phyloP scores from a whole-genome alignment of 2,329 filamentous ascomycete genomes.

The Furcasterigmium sp. region DNA sequence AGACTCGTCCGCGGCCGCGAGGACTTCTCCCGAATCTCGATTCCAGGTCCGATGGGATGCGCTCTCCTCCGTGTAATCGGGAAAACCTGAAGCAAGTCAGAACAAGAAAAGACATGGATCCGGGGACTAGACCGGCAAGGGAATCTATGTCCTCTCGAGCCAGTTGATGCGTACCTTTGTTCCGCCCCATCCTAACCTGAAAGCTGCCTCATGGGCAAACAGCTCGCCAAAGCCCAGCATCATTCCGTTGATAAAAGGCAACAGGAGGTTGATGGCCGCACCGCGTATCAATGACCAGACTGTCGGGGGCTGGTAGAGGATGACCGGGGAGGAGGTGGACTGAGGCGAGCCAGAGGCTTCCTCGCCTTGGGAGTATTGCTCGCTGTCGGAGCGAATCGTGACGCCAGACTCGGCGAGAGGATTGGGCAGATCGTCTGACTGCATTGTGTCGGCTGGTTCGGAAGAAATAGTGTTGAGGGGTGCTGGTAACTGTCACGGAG shows the following conservation, averaged over 20 bases:
- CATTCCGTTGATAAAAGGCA: slow-evolving; percentile 95
- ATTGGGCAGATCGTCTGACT: slow-evolving; percentile 37
- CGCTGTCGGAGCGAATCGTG: slow-evolving; percentile 77
- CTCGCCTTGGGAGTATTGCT: slow-evolving; percentile 68
- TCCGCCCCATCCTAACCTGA: slow-evolving; percentile 84
- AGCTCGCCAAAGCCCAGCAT: slow-evolving; percentile 98
- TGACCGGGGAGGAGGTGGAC: slow-evolving; percentile 62
- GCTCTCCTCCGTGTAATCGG: slow-evolving; percentile 54
- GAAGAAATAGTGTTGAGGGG: no score
- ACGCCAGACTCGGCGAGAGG: slow-evolving; percentile 67
- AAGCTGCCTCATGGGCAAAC: slow-evolving; percentile 93
- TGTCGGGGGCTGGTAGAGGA: slow-evolving; percentile 86
- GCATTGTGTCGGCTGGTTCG: slow-evolving; percentile 34
- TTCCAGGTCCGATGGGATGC: slow-evolving; percentile 71
- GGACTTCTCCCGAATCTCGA: slow-evolving; percentile 70
- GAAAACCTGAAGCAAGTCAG: slow-evolving; percentile 41
- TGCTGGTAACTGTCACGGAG: no score
- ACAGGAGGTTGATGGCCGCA: slow-evolving; percentile 88
- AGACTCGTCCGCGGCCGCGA: slow-evolving; percentile 52
- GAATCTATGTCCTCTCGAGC: no score
- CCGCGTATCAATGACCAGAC: slow-evolving; percentile 81
- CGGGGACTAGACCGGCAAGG: no score
- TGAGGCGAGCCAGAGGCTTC: slow-evolving; percentile 56
- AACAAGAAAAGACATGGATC: background rate
- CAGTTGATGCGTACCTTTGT: slow-evolving; percentile 68